Conservation (phyloP, 2,329 filamentous ascomycete genomes). For the Drechslera avenae region DNA sequence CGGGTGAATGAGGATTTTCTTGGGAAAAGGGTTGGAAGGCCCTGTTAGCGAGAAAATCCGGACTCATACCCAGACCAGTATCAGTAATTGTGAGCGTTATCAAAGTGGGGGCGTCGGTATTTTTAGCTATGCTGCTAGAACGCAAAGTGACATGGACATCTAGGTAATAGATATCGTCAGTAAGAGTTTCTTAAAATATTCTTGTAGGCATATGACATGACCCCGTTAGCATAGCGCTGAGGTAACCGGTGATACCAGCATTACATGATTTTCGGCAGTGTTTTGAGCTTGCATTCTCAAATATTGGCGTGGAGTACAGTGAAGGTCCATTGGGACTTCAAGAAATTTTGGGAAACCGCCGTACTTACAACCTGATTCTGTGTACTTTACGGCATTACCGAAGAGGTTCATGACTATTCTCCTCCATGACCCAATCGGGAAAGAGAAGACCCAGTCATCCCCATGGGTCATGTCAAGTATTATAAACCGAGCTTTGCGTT, state of each 20-base stretch:
- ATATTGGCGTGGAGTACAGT: too few relatives aligned
- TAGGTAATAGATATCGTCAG: not conserved
- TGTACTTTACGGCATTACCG: conserved; percentile 47
- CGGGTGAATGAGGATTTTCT: conserved; percentile 32
- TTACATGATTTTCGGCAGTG: not conserved
- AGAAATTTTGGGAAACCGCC: not conserved
- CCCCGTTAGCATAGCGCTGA: not conserved
- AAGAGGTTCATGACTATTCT: conserved; percentile 47
- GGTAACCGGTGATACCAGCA: not conserved
- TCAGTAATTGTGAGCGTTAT: conserved; percentile 47
- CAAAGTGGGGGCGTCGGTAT: conserved; percentile 9
- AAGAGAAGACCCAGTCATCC: conserved; percentile 50
- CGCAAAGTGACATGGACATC: conserved; percentile 36
- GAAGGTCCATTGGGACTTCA: too few relatives aligned
- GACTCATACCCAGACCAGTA: conserved; percentile 43
- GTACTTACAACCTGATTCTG: conserved; percentile 29
- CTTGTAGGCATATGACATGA: not conserved
- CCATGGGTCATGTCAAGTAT: conserved; percentile 33
- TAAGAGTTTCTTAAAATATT: not conserved
- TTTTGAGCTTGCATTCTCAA: not conserved
- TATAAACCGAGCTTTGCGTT: conserved; percentile 32
- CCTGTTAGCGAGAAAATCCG: conserved; percentile 38
- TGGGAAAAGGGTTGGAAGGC: conserved; percentile 45
- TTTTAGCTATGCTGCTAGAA: conserved; percentile 4
- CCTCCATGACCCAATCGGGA: conserved; percentile 46